These are phyloP conservation scores for Stentor coeruleus DNA, from an alignment of 73 alveolate species.

Conservation along the genomic window DNA sequence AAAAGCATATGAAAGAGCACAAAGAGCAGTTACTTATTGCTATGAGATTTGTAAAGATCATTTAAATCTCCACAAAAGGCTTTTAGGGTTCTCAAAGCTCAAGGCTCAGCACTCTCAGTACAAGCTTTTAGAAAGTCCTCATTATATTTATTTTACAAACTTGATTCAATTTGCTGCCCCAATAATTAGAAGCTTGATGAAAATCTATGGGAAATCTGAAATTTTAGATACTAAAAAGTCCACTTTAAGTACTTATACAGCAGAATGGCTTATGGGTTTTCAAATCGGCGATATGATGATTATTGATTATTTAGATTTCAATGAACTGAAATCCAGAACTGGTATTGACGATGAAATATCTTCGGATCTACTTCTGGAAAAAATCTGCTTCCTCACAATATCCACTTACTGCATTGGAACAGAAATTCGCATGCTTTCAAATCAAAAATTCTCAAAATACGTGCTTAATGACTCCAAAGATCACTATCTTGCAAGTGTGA, in stretches of 20 bases:
- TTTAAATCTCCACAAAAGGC: neutral
- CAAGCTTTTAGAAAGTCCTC: slow-evolving; percentile 12
- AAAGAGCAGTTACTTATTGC: neutral
- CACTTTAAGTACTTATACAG: neutral
- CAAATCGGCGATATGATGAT: slow-evolving; percentile 23
- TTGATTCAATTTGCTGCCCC: neutral
- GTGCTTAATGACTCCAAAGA: neutral
- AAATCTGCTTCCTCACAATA: neutral
- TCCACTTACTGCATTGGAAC: slow-evolving; percentile 19
- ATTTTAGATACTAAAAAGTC: neutral
- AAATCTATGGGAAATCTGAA: neutral
- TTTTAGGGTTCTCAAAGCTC: neutral
- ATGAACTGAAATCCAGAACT: neutral
- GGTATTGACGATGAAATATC: neutral
- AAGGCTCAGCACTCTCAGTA: neutral
- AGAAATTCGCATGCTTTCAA: slow-evolving; percentile 1
- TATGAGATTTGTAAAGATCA: neutral
- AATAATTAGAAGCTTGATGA: neutral
- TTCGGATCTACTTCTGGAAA: neutral
- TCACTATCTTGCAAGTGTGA: neutral
- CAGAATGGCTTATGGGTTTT: slow-evolving; percentile 3
- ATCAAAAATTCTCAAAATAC: neutral
- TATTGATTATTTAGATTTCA: neutral
- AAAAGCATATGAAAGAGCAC: slow-evolving; percentile 43
- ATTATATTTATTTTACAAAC: neutral